Conservation (phyloP, 805 yeast genomes). For the Cyberlindnera samutprakarnensis region DNA sequence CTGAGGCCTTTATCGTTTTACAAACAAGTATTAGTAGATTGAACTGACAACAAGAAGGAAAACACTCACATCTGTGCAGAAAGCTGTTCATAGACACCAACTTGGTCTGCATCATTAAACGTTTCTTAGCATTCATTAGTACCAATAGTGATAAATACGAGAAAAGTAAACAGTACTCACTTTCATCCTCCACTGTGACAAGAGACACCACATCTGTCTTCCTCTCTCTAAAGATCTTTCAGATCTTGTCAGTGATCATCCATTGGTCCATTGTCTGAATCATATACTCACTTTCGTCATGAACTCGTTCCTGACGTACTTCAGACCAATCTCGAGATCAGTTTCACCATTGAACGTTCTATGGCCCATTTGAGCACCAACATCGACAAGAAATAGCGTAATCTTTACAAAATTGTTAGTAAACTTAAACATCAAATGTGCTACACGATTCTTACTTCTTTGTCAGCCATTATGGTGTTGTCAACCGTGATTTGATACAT, state of each 20-base stretch:
- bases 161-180: too few relatives aligned
- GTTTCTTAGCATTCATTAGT: too few relatives aligned
- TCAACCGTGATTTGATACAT: too few relatives aligned
- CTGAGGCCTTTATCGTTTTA: too few relatives aligned
- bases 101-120: slow-evolving; percentile 1
- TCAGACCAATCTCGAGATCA: slow-evolving; percentile 30
- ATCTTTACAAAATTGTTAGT: slow-evolving; percentile 15
- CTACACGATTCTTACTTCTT: slow-evolving; percentile 23
- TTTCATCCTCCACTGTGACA: slow-evolving; percentile 21
- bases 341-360: slow-evolving; percentile 20
- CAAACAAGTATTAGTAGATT: too few relatives aligned
- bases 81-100: slow-evolving; percentile 4
- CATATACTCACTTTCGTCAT: slow-evolving; percentile 14
- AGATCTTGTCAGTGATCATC: too few relatives aligned
- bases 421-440: background rate
- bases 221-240: slow-evolving; percentile 19
- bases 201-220: slow-evolving; percentile 34
- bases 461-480: slow-evolving; percentile 27
- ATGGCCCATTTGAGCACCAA: slow-evolving; percentile 33
- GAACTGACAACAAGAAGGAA: background rate
- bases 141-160: too few relatives aligned
- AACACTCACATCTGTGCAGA: background rate
- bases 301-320: slow-evolving; percentile 35
- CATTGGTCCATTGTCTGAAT: too few relatives aligned
- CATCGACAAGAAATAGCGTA: slow-evolving; percentile 44